Evolutionary conservation across 768 basidiomycete species (phyloP), one percentile per base, ranked within the genome.

Genomic region (Serendipita sp.): DNA sequence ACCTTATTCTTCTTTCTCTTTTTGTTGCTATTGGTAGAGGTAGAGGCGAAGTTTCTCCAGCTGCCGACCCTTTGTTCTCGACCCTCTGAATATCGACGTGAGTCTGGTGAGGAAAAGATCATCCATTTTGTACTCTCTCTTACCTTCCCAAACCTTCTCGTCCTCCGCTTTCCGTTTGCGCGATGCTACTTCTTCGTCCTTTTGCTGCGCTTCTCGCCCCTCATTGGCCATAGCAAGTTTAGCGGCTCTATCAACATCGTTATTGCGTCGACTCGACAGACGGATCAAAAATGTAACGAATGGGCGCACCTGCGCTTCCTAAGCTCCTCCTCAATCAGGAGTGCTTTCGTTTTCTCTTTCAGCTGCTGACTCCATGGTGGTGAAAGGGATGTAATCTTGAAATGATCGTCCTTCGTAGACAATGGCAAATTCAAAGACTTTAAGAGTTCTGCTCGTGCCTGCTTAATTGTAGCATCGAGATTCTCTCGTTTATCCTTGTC

Each of bases 161-260:
- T 93, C 89, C 67, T 94, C 90, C 1, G 79, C 86, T 73, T 95
- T 95, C 61, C 92, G 80, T 72, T 95, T 95, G 75, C 74, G 83
- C 38, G 82, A 69, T 24, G 77, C 73, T 11, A 86, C 78, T 67
- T 93, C 93, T 63, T 91, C 90, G 61, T 96, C 92, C 70, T 90
- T 92, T 78, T 86, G 89, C 68, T 85, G 80, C n/a, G 93, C 93
- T 70, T 95, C 92, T 3, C 93, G 75, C 2, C 91, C 91, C 72
- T 93, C 90, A 67, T 93, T 93, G 5, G 90, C 90, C 62, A 93
- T 72, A 70, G 90, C 90, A 83, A 91, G 83, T 77, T 92, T 92
- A 68, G 91, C 74, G 0, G 90, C 88, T 69, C 90, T 91, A 38
- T 53, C 24, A n/a, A n/a, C 22, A 28, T 33, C 42, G 20, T 5